Evolutionary conservation across 257 asterid genomes (phyloP).

Genomic region (Ballota nigra): DNA sequence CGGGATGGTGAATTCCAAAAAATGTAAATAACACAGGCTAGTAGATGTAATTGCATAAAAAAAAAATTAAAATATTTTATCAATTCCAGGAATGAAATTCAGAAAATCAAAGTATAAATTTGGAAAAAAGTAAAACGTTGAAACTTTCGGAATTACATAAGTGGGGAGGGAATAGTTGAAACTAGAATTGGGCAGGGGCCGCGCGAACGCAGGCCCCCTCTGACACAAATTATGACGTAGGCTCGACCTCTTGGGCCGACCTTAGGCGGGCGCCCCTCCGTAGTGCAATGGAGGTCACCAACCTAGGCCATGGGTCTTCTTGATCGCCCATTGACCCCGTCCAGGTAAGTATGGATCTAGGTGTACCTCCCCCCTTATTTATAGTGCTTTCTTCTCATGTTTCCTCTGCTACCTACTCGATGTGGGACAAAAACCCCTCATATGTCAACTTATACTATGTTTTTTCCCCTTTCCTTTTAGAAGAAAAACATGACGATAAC

Average conservation of each 20-base stretch:
- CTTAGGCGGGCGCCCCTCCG: slow-evolving; percentile 26
- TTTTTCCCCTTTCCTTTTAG: background rate
- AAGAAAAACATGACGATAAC: background rate
- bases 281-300: slow-evolving; percentile 38
- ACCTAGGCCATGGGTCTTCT: slow-evolving; percentile 35
- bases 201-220: slow-evolving; percentile 31
- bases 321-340: slow-evolving; percentile 40
- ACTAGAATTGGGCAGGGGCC: slow-evolving; percentile 9
- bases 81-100: too few relatives aligned
- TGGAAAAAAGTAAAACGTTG: too few relatives aligned
- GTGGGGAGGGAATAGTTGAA: too few relatives aligned
- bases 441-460: too few relatives aligned
- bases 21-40: too few relatives aligned
- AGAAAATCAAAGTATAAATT: too few relatives aligned
- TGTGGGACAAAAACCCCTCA: background rate
- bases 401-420: background rate
- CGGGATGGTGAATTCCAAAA: too few relatives aligned
- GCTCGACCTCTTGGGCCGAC: slow-evolving; percentile 35
- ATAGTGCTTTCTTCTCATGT: background rate
- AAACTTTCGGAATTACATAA: too few relatives aligned
- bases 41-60: too few relatives aligned
- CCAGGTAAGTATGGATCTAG: slow-evolving; percentile 26
- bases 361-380: background rate
- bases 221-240: slow-evolving; percentile 30
- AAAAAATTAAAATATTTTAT: too few relatives aligned